A percentile compares a stretch with the other conserved stretches of the same genome.
These are phyloP conservation scores for Citrus maxima DNA, from an alignment of 345 rosid species.

Conservation along the genomic window DNA sequence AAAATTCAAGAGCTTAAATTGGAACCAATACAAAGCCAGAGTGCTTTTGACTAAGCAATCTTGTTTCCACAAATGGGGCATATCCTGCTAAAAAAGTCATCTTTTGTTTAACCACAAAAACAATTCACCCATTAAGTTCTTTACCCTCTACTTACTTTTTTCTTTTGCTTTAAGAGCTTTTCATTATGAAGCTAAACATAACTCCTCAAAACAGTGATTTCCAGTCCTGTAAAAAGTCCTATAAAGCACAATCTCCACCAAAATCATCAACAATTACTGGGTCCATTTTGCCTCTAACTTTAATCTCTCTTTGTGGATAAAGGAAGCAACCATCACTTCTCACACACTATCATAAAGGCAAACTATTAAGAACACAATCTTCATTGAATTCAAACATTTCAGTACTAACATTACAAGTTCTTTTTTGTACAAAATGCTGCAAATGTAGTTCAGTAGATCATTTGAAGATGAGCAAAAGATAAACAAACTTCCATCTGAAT, in stretches of 20 bases:
- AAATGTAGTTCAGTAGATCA: background rate
- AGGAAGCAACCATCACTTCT: background rate
- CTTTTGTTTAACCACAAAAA: constrained; percentile 32
- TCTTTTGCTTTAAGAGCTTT: constrained; percentile 38
- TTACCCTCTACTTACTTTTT: constrained; percentile 30
- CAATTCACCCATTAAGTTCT: constrained; percentile 17
- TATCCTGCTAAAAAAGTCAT: constrained; percentile 28
- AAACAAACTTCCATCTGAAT: background rate
- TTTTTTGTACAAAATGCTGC: background rate
- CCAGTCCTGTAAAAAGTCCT: constrained; percentile 12
- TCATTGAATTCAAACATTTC: constrained; percentile 4
- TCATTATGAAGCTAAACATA: constrained; percentile 32
- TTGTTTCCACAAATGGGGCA: constrained; percentile 14
- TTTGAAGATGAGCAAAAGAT: constrained; percentile 8
- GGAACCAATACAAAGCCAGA: constrained; percentile 27
- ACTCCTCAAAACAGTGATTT: constrained; percentile 23
- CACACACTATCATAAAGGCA: background rate
- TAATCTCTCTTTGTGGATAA: constrained; percentile 1
- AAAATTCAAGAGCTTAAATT: constrained; percentile 15
- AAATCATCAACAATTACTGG: constrained; percentile 22
- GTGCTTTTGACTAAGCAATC: constrained; percentile 25
- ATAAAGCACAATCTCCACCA: constrained; percentile 25
- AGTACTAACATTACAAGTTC: background rate
- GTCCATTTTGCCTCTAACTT: constrained; percentile 22
- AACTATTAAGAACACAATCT: background rate